Evolutionary conservation across 257 asterid species (phyloP), one percentile per base, ranked within the genome.

Genomic region (Coffea canephora): DNA sequence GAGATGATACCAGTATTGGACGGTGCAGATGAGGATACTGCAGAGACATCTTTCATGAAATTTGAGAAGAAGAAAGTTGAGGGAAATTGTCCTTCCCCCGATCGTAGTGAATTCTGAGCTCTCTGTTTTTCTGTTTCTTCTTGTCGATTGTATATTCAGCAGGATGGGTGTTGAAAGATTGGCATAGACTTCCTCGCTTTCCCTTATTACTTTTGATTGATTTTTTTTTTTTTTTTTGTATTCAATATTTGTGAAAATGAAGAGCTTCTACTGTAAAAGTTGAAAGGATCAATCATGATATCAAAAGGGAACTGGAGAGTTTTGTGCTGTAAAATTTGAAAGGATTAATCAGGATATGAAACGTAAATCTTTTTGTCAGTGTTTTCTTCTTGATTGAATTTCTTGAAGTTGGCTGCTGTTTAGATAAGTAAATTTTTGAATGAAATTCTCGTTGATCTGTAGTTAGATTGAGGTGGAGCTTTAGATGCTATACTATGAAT

Each of bases 1-100:
- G 88, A 87, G 1, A 77, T 84, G 71, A 89, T 95, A 82, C 52
- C 89, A 9, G 39, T 80, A 83, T 90, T 91, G 8, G 89, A 89
- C 62, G 72, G 13, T 13, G 19, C 71, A 2, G 89, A 86, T 18
- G 90, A 85, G 5, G 81, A 75, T 13, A 87, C 46, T 61, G 89
- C 80, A 43, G 80, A 82, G 31, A 74, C 31, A 68, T 13, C 65
- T 6, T 23, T 71, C 54, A 52, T 27, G 19, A 67, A 21, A 16
- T 27, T 45, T n/a, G 76, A 46, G 59, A 76, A 39, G 43, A 39
- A 70, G 36, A 59, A 81, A 7, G 73, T 43, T 41, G 64, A 73
- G 54, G 77, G 34, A 48, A 64, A 72, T 5, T 80, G 73, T 15
- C 76, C 67, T 36, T 78, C 79, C 5, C 82, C 84, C 8, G 81